Percentiles rank a stretch among this genome's conserved stretches.
Conservation (phyloP, 139 green algal species). For the Asterochloris erici region DNA sequence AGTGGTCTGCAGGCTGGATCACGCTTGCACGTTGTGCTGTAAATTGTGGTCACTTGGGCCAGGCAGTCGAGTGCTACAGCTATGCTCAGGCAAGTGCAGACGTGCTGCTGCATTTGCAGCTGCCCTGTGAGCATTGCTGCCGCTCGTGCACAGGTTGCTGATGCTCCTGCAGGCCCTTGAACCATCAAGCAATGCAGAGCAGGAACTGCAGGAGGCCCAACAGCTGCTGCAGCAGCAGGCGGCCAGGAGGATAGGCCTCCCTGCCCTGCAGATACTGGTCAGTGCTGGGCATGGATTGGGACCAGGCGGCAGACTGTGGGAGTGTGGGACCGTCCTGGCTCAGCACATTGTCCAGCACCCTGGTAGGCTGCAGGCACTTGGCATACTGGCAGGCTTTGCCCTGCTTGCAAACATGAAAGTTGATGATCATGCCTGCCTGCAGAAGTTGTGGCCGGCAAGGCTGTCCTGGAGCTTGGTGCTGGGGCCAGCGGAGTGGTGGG, state of each 20-base stretch:
- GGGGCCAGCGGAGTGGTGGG: conserved; percentile 41
- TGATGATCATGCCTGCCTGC: neutral
- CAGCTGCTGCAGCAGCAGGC: conserved; percentile 24
- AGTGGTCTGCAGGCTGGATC: conserved; percentile 14
- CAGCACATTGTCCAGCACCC: neutral
- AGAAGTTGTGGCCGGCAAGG: conserved; percentile 15
- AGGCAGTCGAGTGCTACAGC: too few relatives aligned
- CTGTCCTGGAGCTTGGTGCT: conserved; percentile 43
- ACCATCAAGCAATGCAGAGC: neutral
- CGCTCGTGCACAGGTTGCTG: too few relatives aligned
- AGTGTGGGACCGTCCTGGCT: too few relatives aligned
- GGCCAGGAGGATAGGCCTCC: conserved; percentile 25
- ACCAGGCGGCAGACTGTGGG: too few relatives aligned
- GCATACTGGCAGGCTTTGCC: neutral
- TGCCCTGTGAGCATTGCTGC: too few relatives aligned
- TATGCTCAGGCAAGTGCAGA: too few relatives aligned
- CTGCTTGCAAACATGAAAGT: neutral
- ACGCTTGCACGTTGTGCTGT: neutral
- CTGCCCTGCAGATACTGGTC: conserved; percentile 16
- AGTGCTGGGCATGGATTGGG: neutral
- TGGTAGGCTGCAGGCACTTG: neutral
- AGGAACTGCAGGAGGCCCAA: conserved; percentile 6
- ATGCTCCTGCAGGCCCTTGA: too few relatives aligned
- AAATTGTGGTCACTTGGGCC: neutral
- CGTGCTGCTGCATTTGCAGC: too few relatives aligned